Conservation (phyloP, 371 early-diverging fungal species). For the Mortierella polycephala region DNA sequence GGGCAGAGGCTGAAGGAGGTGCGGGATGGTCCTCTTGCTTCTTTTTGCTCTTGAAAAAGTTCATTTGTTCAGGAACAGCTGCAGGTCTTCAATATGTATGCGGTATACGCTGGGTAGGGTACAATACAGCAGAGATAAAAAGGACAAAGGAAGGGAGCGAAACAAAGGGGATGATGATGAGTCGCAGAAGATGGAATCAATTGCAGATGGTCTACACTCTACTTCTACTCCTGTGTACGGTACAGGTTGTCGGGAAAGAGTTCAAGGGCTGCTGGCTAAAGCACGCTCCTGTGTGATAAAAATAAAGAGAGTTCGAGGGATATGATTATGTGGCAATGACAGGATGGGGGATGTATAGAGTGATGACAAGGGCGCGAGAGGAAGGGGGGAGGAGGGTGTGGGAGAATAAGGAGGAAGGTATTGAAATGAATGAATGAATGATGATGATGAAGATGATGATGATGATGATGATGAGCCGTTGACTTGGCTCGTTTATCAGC, state of each 20-base stretch:
- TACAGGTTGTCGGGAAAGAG: no score
- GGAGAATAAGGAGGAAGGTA: neutral
- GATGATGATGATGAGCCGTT: no score
- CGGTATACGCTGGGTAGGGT: neutral
- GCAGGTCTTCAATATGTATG: no score
- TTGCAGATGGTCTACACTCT: no score
- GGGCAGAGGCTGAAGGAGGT: conserved; percentile 8
- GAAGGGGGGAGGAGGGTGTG: neutral
- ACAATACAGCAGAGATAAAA: neutral
- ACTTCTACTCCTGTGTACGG: no score
- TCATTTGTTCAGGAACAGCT: conserved; percentile 7
- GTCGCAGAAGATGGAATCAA: no score
- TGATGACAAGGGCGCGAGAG: neutral
- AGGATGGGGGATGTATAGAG: neutral
- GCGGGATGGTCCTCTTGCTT: conserved; percentile 27
- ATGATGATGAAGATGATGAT: no score
- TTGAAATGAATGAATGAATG: neutral
- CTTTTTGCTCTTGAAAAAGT: conserved; percentile 31
- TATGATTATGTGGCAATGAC: neutral
- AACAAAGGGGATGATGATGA: neutral
- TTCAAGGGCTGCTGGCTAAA: no score
- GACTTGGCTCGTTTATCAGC: no score
- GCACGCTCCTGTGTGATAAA: no score
- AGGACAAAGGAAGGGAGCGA: neutral
- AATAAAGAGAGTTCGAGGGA: no score